Evolutionary conservation across 345 rosid species (phyloP).

Genomic region (Schrenkiella parvula): DNA sequence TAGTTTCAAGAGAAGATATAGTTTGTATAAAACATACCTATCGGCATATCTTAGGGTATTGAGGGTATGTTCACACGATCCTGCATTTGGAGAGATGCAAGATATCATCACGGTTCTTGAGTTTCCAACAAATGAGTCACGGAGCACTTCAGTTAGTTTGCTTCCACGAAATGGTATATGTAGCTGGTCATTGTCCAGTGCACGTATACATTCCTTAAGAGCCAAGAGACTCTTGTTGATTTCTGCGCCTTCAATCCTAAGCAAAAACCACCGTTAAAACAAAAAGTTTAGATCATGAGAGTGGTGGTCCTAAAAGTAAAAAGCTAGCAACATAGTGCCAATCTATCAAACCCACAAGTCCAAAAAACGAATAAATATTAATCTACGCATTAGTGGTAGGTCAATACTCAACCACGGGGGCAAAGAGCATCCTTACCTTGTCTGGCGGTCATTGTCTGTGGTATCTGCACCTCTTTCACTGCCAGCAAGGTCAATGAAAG

Average conservation of each 20-base stretch:
- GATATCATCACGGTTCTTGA: conserved; percentile 97
- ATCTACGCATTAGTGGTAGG: background rate
- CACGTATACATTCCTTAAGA: conserved; percentile 97
- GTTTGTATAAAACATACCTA: conserved; percentile 46
- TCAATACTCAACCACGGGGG: background rate
- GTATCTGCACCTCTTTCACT: conserved; percentile 99
- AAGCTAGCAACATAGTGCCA: background rate
- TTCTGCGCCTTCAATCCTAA: conserved; percentile 95
- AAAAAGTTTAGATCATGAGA: background rate
- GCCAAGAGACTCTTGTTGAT: conserved; percentile 97
- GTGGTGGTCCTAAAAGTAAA: conserved; percentile 17
- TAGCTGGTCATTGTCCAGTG: conserved; percentile 93
- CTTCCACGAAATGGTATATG: conserved; percentile 97
- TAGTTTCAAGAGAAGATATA: background rate
- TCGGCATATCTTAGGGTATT: conserved; percentile 98
- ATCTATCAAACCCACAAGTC: conserved; percentile 3
- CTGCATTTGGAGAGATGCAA: conserved; percentile 97
- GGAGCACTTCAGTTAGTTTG: conserved; percentile 95
- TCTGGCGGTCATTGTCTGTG: conserved; percentile 94
- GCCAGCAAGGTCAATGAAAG: conserved; percentile 99
- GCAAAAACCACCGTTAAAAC: conserved; percentile 13
- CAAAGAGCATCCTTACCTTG: conserved; percentile 49
- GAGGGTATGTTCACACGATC: conserved; percentile 97
- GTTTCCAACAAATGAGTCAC: conserved; percentile 97
- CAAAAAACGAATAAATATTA: background rate